Evolutionary conservation across 352 stramenopile species (phyloP), one percentile per base, ranked within the genome.

Genomic region (Phytopythium litorale): DNA sequence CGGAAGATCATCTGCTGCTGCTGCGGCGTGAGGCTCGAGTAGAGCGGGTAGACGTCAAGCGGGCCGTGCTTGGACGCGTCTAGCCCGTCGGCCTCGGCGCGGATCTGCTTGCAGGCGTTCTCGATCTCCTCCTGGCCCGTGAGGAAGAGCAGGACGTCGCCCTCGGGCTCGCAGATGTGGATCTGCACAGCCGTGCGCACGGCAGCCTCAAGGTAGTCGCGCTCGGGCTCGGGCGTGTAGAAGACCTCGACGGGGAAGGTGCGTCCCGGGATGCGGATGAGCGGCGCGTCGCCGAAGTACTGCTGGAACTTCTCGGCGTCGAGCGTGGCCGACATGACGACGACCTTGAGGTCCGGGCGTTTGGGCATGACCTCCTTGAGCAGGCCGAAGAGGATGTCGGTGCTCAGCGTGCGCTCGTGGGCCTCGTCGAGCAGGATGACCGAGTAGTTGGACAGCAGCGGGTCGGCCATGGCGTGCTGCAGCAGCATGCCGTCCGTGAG

Each of bases 1-100:
- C 99, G 93, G 74, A 99, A 99, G 64, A 99, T 99, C 72, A 99
- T 98, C 38, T 98, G 97, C 79, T 99, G 98, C 73, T 99, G 96
- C 51, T 99, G 97, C 7, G 88, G 96, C 1, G 98, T 98, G 19
- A 99, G 86, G 60, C 98, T 98, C 50, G 97, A 96, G 81, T 99
- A 99, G 45, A 99, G 96, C 23, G 98, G 98, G 40, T 92, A 90
- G 45, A 90, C 82, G 3, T 81, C 97, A 87, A 82, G 98, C 75
- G 82, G 80, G 0, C 62, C 99, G 81, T 77, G 99, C 81, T 88
- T 99, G 82, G 66, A 91, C 70, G 69, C 99, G 97, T 78, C 97
- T 68, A 77, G 79, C 66, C 55, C 91, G 81, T 75, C 99, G 62
- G 69, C 84, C 64, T 79, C 87, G 50, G 52, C 93, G 89, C 68